Evolutionary conservation across 2,329 filamentous ascomycete genomes (phyloP).

Genomic region (Diaporthe citrichinensis): DNA sequence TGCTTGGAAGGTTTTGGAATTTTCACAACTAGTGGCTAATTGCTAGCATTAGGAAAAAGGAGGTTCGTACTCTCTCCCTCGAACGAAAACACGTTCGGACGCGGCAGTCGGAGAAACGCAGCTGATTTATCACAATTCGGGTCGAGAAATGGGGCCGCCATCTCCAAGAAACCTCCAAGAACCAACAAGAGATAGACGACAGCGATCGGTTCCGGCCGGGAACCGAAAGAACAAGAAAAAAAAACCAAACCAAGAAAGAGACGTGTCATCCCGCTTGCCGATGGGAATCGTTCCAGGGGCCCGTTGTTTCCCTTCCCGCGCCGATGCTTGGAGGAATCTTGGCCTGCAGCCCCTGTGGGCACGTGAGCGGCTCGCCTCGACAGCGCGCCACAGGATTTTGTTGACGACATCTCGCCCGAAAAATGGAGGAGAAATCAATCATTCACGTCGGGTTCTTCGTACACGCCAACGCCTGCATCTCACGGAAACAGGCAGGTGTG

Average conservation of each 20-base stretch:
- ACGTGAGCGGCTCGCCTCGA: neutral
- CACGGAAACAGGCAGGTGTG: neutral
- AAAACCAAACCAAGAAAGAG: neutral
- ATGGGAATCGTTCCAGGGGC: slow-evolving; percentile 1
- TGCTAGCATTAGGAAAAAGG: neutral
- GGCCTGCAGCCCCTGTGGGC: slow-evolving; percentile 11
- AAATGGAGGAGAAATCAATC: neutral
- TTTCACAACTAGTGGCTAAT: neutral
- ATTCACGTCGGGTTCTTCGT: neutral
- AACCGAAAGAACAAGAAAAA: neutral
- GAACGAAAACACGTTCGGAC: neutral
- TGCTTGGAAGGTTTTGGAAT: neutral
- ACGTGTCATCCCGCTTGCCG: slow-evolving; percentile 18
- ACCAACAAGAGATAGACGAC: slow-evolving; percentile 14
- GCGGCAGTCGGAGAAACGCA: neutral
- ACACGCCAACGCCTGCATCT: no score
- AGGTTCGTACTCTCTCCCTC: neutral
- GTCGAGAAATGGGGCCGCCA: slow-evolving; percentile 1
- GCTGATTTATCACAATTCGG: neutral
- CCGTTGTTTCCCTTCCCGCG: slow-evolving; percentile 11
- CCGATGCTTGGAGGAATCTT: slow-evolving; percentile 29
- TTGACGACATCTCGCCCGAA: neutral
- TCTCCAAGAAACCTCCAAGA: neutral
- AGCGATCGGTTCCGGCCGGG: slow-evolving; percentile 6
- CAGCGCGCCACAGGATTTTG: neutral